Conservation (phyloP, 2,329 filamentous ascomycete genomes). For the Pyricularia grisea region DNA sequence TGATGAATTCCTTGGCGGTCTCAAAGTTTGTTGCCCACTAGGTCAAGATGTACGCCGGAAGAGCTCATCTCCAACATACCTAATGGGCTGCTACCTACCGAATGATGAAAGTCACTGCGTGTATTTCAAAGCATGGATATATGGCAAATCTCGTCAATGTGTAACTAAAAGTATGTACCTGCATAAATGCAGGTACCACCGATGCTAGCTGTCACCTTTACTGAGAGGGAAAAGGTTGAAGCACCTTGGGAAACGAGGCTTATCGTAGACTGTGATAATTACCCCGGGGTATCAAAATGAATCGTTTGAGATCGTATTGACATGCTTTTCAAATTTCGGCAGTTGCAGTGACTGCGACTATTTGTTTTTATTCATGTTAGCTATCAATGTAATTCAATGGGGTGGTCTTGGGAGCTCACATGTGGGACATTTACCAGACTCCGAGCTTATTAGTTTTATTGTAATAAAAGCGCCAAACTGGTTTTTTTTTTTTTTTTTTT, state of each 20-base stretch:
- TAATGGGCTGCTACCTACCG: neutral
- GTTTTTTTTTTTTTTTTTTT: too few relatives aligned
- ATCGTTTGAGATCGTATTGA: neutral
- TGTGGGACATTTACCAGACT: neutral
- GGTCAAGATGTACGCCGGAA: neutral
- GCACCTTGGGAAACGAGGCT: neutral
- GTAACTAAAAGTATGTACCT: neutral
- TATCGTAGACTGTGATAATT: neutral
- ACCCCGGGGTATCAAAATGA: neutral
- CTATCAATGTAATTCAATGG: neutral
- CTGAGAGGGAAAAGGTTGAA: neutral
- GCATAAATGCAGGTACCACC: neutral
- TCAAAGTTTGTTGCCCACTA: neutral
- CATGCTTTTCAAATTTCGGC: neutral
- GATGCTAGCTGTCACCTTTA: neutral
- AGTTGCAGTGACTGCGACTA: neutral
- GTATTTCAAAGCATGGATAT: neutral
- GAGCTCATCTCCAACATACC: neutral
- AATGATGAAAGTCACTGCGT: neutral
- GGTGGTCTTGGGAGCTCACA: neutral
- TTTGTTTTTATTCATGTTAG: neutral
- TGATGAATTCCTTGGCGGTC: neutral
- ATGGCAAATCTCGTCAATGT: neutral
- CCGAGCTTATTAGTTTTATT: neutral
- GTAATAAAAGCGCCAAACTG: neutral